Evolutionary conservation across 768 basidiomycete genomes (phyloP), one percentile per base, ranked within the genome.

Genomic region (Panus rudis): DNA sequence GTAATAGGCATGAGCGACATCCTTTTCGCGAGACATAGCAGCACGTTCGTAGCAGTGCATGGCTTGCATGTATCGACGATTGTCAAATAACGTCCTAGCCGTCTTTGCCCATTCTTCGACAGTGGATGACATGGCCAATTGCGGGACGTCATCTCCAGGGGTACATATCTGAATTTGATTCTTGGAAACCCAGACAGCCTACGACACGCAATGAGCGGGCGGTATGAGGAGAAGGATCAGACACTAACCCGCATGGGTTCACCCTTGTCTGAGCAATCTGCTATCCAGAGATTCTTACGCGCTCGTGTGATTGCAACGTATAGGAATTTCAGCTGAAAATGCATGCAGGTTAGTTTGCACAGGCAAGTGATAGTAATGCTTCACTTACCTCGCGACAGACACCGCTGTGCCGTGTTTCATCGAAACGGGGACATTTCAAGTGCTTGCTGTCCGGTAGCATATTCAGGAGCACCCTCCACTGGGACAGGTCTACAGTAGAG

Each of bases 261-360:
- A 14, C 71, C 65, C 44, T 70, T 76, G 1, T 65, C 60, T 0
- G 81, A 83, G 25, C 64, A 68, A 55, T 86, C 84, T 1, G 74
- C 73, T 16, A 86, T 76, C 81, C 84, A 83, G 5, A 86, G 53
- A 39, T 82, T 80, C 43, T 78, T 80, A 30, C 79, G 69, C 1
- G 83, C 81, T 31, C 84, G 60, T 0, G 84, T 86, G 13, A 84
- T 71, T 0, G 81, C 84, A 3, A 86, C 83, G 43, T 86, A 86
- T 0, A 86, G 59, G 33, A 67, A 71, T 51, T 86, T 85, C 17
- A 86, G 63, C 81, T 84, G 33, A 7, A 35, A n/a, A n/a, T n/a
- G n/a, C n/a, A n/a, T n/a, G n/a, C n/a, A n/a, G n/a, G n/a, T n/a
- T n/a, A n/a, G n/a, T n/a, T n/a, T n/a, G n/a, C n/a, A 17, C n/a